Evolutionary conservation across 192 early-diverging fungal genomes (phyloP).

Genomic region (Coemansia sp.): DNA sequence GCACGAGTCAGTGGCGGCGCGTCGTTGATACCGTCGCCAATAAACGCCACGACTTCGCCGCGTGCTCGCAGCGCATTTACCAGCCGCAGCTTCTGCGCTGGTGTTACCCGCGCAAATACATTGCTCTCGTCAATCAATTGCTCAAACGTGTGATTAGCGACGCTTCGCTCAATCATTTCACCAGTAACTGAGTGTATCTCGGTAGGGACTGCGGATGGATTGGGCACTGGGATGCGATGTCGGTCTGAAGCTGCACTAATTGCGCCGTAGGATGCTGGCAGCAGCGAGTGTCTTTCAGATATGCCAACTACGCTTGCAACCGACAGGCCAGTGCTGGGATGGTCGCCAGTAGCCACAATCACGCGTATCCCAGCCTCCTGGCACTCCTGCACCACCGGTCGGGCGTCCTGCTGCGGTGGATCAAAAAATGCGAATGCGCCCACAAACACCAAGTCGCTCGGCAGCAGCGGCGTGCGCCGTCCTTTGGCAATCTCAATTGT

Average conservation of each 20-base stretch:
- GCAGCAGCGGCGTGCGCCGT: slow-evolving; percentile 3
- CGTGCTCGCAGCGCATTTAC: slow-evolving; percentile 38
- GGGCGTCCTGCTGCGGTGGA: slow-evolving; percentile 44
- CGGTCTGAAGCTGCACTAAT: neutral
- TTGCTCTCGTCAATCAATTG: slow-evolving; percentile 41
- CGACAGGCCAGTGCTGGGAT: slow-evolving; percentile 38
- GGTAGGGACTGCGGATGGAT: neutral
- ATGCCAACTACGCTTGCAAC: slow-evolving; percentile 45
- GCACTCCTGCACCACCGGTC: slow-evolving; percentile 35
- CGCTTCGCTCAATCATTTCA: slow-evolving; percentile 42
- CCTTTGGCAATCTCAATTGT: slow-evolving; percentile 6
- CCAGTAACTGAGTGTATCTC: slow-evolving; percentile 43
- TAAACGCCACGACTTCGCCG: slow-evolving; percentile 47
- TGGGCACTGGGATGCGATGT: neutral
- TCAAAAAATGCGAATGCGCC: slow-evolving; percentile 50
- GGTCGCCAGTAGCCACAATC: slow-evolving; percentile 48
- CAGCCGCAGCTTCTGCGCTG: slow-evolving; percentile 40
- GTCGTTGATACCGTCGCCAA: slow-evolving; percentile 88
- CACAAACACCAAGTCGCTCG: slow-evolving; percentile 37
- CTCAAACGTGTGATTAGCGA: slow-evolving; percentile 21
- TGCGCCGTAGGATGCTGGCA: slow-evolving; percentile 1
- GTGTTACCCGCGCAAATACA: slow-evolving; percentile 42
- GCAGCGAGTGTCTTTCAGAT: slow-evolving; percentile 12
- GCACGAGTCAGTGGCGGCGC: slow-evolving; percentile 81
- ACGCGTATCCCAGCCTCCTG: slow-evolving; percentile 49